These are phyloP conservation scores for Sphaerulina vaccinii DNA, from an alignment of 2,329 filamentous ascomycete species.

Conservation along the genomic window DNA sequence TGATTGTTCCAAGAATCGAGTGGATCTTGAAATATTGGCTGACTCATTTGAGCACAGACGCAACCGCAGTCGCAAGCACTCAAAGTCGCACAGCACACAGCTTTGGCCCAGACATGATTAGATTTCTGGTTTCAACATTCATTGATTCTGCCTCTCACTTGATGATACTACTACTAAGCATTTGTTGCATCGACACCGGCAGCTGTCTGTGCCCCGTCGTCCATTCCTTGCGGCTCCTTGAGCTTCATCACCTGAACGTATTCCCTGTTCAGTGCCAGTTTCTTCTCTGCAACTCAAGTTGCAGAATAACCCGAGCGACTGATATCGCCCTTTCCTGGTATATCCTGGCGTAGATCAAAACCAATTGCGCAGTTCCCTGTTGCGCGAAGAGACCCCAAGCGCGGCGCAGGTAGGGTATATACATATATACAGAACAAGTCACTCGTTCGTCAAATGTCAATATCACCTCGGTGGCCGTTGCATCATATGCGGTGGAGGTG, in stretches of 20 bases:
- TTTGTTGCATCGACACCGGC: background rate
- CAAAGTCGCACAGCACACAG: background rate
- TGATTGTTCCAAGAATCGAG: background rate
- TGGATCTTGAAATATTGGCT: background rate
- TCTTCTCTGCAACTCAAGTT: background rate
- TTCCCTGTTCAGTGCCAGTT: background rate
- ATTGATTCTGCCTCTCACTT: background rate
- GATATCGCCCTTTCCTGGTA: background rate
- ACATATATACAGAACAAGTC: slow-evolving; percentile 24
- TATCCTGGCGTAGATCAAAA: background rate
- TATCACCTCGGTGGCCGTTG: slow-evolving; percentile 24
- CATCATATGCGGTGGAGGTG: slow-evolving; percentile 22
- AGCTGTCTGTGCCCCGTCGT: slow-evolving; percentile 1
- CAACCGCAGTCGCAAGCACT: background rate
- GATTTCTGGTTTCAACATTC: background rate
- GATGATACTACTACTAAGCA: background rate
- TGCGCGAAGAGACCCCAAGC: background rate
- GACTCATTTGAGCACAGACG: background rate
- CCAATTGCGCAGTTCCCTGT: background rate
- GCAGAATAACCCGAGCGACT: background rate
- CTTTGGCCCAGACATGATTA: background rate
- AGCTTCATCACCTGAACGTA: slow-evolving; percentile 15
- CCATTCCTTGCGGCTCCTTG: slow-evolving; percentile 11
- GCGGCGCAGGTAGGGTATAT: slow-evolving; percentile 14
- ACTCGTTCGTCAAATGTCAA: slow-evolving; percentile 1